Conservation (phyloP, 1,284 basidiomycete species). For the Meripilus lineatus region DNA sequence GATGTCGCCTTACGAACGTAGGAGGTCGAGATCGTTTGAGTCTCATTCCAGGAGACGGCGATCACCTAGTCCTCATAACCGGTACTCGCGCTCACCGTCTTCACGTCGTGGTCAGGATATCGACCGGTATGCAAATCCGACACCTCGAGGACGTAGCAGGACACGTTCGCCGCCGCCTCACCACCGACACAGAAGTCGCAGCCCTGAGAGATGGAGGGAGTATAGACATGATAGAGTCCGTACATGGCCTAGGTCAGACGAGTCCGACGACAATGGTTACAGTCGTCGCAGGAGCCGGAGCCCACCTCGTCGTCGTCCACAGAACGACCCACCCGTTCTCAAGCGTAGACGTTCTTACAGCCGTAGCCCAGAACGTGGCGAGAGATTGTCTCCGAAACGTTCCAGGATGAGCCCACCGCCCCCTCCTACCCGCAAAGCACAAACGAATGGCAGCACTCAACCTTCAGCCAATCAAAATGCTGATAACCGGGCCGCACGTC, state of each 20-base stretch:
- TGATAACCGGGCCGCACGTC: constrained; percentile 71
- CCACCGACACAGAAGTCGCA: constrained; percentile 15
- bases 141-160: constrained; percentile 23
- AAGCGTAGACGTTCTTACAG: constrained; percentile 49
- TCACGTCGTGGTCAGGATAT: constrained; percentile 25
- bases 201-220: constrained; percentile 12
- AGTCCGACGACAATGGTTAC: constrained; percentile 38
- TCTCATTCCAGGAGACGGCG: constrained; percentile 28
- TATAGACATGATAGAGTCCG: constrained; percentile 20
- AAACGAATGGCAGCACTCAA: constrained; percentile 19
- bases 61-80: constrained; percentile 35
- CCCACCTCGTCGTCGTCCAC: no score
- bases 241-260: constrained; percentile 40
- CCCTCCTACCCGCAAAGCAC: constrained; percentile 19
- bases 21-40: constrained; percentile 29
- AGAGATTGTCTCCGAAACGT: constrained; percentile 32
- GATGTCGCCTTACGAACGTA: constrained; percentile 26
- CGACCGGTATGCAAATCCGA: constrained; percentile 20
- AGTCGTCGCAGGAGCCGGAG: constrained; percentile 22
- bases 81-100: constrained; percentile 33
- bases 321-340: no score
- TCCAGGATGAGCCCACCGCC: constrained; percentile 35
- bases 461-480: constrained; percentile 21
- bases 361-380: no score
- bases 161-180: constrained; percentile 24